Conservation (phyloP, 768 basidiomycete species). For the Holtermannia corniformis region DNA sequence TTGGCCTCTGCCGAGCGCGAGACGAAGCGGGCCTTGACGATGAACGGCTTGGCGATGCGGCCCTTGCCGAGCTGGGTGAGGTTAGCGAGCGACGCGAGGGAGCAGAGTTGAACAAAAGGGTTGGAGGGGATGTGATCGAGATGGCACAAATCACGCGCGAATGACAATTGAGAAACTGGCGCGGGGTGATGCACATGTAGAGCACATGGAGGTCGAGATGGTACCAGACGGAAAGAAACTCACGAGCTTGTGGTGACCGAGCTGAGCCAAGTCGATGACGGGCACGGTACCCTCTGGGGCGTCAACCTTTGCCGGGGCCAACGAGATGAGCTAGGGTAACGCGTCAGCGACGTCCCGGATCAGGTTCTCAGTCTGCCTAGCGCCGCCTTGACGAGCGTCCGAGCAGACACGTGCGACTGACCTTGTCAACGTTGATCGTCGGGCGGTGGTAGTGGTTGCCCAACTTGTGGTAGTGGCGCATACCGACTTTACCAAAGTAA, state of each 20-base stretch:
- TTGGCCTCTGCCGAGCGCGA: constrained; percentile 70
- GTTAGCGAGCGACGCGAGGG: no score
- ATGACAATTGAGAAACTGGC: not conserved
- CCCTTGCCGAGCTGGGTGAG: constrained; percentile 68
- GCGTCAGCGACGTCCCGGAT: not conserved
- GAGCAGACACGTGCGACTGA: constrained; percentile 11
- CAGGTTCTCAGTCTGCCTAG: constrained; percentile 3
- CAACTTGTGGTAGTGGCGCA: constrained; percentile 95
- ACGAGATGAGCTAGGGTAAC: constrained; percentile 39
- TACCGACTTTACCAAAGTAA: constrained; percentile 99
- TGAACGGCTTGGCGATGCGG: constrained; percentile 69
- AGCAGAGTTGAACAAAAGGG: no score
- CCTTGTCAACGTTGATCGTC: constrained; percentile 96
- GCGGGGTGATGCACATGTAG: not conserved
- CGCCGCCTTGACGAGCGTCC: not conserved
- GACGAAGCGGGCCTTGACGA: constrained; percentile 96
- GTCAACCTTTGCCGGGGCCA: constrained; percentile 40
- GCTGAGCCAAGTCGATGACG: constrained; percentile 63
- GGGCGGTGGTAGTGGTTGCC: constrained; percentile 86
- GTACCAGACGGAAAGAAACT: constrained; percentile 12
- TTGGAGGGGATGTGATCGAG: constrained; percentile 1
- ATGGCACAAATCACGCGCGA: not conserved
- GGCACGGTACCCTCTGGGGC: constrained; percentile 54
- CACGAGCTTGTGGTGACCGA: constrained; percentile 42
- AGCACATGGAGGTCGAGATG: not conserved